Conservation (phyloP, 768 basidiomycete genomes). For the Rhodocollybia butyracea region DNA sequence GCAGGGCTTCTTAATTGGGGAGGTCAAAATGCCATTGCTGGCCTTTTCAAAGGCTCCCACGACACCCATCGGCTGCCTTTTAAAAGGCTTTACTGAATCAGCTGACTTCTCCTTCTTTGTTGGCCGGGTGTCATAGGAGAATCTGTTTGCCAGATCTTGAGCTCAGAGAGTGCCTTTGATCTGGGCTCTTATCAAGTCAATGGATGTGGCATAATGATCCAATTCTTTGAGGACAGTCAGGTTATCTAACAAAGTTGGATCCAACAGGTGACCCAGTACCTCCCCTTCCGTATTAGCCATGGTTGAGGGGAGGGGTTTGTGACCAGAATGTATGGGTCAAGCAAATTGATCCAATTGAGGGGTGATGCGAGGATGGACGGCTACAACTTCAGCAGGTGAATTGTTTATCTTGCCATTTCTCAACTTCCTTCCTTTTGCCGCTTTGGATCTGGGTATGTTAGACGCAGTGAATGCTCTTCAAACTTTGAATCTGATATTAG, state of each 20-base stretch:
- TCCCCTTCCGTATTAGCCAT: slow-evolving; percentile 11
- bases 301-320: slow-evolving; percentile 14
- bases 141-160: neutral
- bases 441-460: too few relatives aligned
- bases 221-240: neutral
- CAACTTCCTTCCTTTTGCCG: too few relatives aligned
- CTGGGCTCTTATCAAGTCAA: slow-evolving; percentile 2
- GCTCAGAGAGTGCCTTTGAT: slow-evolving; percentile 5
- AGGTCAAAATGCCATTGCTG: too few relatives aligned
- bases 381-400: too few relatives aligned
- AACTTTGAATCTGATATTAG: too few relatives aligned
- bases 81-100: slow-evolving; percentile 7
- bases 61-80: too few relatives aligned
- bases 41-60: too few relatives aligned
- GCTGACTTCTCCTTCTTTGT: slow-evolving; percentile 3
- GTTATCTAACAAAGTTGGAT: slow-evolving; percentile 7
- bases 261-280: slow-evolving; percentile 9
- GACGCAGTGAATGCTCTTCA: too few relatives aligned
- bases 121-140: too few relatives aligned
- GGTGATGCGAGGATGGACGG: slow-evolving; percentile 10
- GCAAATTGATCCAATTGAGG: slow-evolving; percentile 11
- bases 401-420: too few relatives aligned
- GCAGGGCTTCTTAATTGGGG: too few relatives aligned
- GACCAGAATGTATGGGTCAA: slow-evolving; percentile 10
- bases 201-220: neutral